These are phyloP conservation scores for Pyrenochaeta sp. DNA, from an alignment of 2,329 filamentous ascomycete species.

Conservation along the genomic window DNA sequence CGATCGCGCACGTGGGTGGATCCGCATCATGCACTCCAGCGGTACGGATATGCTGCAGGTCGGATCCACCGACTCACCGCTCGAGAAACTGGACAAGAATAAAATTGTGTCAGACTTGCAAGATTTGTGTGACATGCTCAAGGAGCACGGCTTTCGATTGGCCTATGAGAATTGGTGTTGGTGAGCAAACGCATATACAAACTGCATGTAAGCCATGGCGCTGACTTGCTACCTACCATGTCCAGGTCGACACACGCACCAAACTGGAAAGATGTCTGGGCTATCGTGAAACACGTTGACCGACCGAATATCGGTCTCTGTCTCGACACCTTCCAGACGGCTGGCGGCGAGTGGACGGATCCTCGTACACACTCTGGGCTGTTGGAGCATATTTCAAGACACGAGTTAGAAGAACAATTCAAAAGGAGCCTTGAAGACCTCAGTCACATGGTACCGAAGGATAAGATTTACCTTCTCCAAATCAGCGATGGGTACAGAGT, in stretches of 20 bases:
- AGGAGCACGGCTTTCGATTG: slow-evolving; percentile 65
- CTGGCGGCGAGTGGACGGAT: slow-evolving; percentile 76
- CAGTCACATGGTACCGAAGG: slow-evolving; percentile 64
- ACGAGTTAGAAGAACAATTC: slow-evolving; percentile 62
- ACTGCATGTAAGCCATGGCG: slow-evolving; percentile 57
- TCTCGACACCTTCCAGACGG: slow-evolving; percentile 80
- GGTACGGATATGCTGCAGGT: slow-evolving; percentile 75
- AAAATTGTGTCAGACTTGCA: slow-evolving; percentile 69
- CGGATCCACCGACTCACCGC: slow-evolving; percentile 70
- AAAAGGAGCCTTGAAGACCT: slow-evolving; percentile 65
- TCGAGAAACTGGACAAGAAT: slow-evolving; percentile 61
- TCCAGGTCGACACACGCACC: slow-evolving; percentile 65
- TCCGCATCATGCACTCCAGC: slow-evolving; percentile 73
- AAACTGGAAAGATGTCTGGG: slow-evolving; percentile 74
- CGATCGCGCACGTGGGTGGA: slow-evolving; percentile 70
- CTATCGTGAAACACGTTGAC: slow-evolving; percentile 70
- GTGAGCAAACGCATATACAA: too few species aligned
- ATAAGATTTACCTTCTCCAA: slow-evolving; percentile 79
- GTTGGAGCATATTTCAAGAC: slow-evolving; percentile 57
- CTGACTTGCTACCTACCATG: not conserved
- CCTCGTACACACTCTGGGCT: slow-evolving; percentile 70
- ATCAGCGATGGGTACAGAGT: slow-evolving; percentile 78
- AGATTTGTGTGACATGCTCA: slow-evolving; percentile 64
- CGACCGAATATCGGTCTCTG: slow-evolving; percentile 75
- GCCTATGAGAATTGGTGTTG: slow-evolving; percentile 86